These are phyloP conservation scores for Salicornia ramosissima DNA, from an alignment of 148 eudicot genomes.

Conservation along the genomic window DNA sequence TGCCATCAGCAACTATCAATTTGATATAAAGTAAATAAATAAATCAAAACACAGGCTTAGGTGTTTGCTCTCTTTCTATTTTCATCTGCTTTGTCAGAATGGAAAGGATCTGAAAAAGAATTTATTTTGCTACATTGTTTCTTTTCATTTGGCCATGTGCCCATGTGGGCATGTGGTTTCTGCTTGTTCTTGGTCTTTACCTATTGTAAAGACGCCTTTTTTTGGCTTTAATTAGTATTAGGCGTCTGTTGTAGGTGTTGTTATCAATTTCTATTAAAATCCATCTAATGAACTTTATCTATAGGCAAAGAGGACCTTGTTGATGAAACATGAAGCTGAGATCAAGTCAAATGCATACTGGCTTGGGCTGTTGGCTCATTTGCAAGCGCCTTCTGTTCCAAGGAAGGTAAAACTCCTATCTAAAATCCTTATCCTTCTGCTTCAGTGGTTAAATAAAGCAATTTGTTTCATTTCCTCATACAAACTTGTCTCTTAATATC, in stretches of 20 bases:
- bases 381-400: slow-evolving; percentile 84
- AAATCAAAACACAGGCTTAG: too few relatives aligned
- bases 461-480: slow-evolving; percentile 8
- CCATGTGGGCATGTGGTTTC: neutral
- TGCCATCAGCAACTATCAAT: neutral
- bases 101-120: neutral
- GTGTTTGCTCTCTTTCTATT: neutral
- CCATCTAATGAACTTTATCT: slow-evolving; percentile 7
- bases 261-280: neutral
- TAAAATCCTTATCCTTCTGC: neutral
- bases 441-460: neutral
- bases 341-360: slow-evolving; percentile 94
- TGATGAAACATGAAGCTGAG: slow-evolving; percentile 99
- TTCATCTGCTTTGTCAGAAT: neutral
- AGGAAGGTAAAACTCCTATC: slow-evolving; percentile 65
- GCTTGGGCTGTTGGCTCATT: slow-evolving; percentile 91
- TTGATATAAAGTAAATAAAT: too few relatives aligned
- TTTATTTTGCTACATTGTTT: neutral
- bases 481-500: neutral
- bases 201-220: neutral
- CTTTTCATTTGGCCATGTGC: neutral
- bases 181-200: neutral
- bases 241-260: neutral
- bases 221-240: neutral
- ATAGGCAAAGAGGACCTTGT: slow-evolving; percentile 83